Evolutionary conservation across 1,284 basidiomycete genomes (phyloP).

Genomic region (Tylopilus microsporus): DNA sequence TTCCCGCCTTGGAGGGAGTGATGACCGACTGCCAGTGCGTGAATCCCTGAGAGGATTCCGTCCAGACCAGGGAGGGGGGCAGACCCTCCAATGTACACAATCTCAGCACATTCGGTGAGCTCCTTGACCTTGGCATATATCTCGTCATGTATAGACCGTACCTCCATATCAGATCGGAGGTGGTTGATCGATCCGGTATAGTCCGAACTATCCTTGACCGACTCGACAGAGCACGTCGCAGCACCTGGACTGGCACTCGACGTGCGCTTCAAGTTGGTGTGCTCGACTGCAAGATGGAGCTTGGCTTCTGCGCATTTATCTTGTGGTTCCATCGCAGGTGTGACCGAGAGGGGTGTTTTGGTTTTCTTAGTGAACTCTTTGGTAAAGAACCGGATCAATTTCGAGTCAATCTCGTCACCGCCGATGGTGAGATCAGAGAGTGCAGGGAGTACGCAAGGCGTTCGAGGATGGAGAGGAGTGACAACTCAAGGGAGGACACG

Average conservation of each 20-base stretch:
- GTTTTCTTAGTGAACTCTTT: constrained; percentile 98
- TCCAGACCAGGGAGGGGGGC: constrained; percentile 83
- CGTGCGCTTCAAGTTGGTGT: constrained; percentile 79
- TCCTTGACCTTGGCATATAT: constrained; percentile 61
- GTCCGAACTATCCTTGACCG: constrained; percentile 91
- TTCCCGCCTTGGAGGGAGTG: constrained; percentile 61
- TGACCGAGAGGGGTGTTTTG: constrained; percentile 68
- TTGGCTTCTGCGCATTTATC: constrained; percentile 92
- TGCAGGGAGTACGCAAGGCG: constrained; percentile 60
- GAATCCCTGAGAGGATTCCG: constrained; percentile 70
- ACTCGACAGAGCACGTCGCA: constrained; percentile 90
- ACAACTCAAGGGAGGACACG: constrained; percentile 56
- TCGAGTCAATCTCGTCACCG: constrained; percentile 71
- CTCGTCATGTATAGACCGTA: constrained; percentile 66
- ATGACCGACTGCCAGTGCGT: constrained; percentile 60
- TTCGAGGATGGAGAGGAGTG: constrained; percentile 61
- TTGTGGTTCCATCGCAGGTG: constrained; percentile 50
- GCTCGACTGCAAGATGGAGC: constrained; percentile 87
- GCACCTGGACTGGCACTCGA: constrained; percentile 83
- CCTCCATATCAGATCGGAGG: constrained; percentile 89
- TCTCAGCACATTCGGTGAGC: constrained; percentile 58
- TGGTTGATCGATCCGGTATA: constrained; percentile 92
- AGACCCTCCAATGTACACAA: constrained; percentile 88
- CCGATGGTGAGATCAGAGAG: constrained; percentile 46
- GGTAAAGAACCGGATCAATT: constrained; percentile 87